Evolutionary conservation across 2,329 filamentous ascomycete genomes (phyloP).

Genomic region (Exophiala calicioides): DNA sequence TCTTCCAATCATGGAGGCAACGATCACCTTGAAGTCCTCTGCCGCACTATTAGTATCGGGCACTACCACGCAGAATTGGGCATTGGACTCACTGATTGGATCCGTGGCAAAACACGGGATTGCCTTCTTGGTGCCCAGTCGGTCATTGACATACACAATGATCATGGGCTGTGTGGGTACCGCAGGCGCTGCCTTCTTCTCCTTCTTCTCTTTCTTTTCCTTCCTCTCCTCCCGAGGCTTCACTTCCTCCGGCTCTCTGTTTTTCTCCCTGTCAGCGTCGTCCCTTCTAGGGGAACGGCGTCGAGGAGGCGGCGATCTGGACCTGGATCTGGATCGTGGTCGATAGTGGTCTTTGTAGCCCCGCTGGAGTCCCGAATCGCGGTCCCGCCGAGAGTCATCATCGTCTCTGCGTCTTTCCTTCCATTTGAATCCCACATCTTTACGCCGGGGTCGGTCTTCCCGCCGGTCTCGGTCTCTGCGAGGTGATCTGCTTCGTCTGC

Average conservation of each 20-base stretch:
- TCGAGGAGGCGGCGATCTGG: slow-evolving; percentile 36
- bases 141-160: slow-evolving; percentile 88
- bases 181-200: slow-evolving; percentile 33
- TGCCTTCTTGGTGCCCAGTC: slow-evolving; percentile 91
- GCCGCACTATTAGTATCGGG: slow-evolving; percentile 20
- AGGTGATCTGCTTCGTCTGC: slow-evolving; percentile 48
- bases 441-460: slow-evolving; percentile 40
- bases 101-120: slow-evolving; percentile 88
- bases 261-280: slow-evolving; percentile 32
- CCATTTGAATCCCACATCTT: slow-evolving; percentile 51
- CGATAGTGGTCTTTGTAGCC: slow-evolving; percentile 49
- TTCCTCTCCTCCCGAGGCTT: slow-evolving; percentile 28
- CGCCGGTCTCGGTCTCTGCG: slow-evolving; percentile 36
- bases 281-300: slow-evolving; percentile 15
- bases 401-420: slow-evolving; percentile 52
- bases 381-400: slow-evolving; percentile 41
- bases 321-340: slow-evolving; percentile 43
- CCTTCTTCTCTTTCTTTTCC: slow-evolving; percentile 33
- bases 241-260: slow-evolving; percentile 28
- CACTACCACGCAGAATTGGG: neutral
- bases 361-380: slow-evolving; percentile 53
- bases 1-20: slow-evolving; percentile 83
- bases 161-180: slow-evolving; percentile 76
- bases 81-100: slow-evolving; percentile 59
- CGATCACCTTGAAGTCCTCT: slow-evolving; percentile 84